Percentiles rank a stretch among this genome's conserved stretches.
Conservation (phyloP, 257 asterid species). For the Nicotiana benthamiana region DNA sequence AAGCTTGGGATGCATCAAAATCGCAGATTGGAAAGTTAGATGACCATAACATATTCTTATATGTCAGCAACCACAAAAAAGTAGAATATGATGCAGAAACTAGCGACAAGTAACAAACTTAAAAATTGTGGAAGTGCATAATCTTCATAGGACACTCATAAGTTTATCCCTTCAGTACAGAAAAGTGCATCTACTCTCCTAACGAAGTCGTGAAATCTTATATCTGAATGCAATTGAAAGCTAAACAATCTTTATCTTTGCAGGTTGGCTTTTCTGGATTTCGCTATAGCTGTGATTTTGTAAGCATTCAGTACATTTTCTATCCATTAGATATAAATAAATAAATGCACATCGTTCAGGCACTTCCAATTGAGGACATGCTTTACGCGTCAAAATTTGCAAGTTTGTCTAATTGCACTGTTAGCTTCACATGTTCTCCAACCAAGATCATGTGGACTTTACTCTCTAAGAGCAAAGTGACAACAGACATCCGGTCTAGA, state of each 20-base stretch:
- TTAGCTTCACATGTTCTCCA: not conserved
- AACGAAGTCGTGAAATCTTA: not conserved
- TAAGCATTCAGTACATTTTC: not conserved
- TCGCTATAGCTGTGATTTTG: not conserved
- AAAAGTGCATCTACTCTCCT: not conserved
- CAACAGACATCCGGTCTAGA: too few species aligned
- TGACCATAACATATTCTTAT: not conserved
- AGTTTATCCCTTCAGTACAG: not conserved
- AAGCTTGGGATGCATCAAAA: not conserved
- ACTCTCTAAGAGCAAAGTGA: not conserved
- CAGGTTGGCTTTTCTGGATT: slow-evolving; percentile 2
- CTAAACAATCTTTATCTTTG: not conserved
- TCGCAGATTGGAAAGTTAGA: not conserved
- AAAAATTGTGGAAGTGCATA: not conserved
- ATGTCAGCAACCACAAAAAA: not conserved
- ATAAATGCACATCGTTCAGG: not conserved
- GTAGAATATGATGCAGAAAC: not conserved
- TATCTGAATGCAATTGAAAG: not conserved
- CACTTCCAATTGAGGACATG: not conserved
- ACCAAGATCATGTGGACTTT: slow-evolving; percentile 2
- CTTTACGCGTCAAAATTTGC: not conserved
- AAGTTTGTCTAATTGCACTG: not conserved
- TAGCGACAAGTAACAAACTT: not conserved
- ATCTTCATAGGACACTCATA: not conserved
- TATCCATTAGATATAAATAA: not conserved